Conservation (phyloP, 345 rosid genomes). For the Eutrema heterophyllum region DNA sequence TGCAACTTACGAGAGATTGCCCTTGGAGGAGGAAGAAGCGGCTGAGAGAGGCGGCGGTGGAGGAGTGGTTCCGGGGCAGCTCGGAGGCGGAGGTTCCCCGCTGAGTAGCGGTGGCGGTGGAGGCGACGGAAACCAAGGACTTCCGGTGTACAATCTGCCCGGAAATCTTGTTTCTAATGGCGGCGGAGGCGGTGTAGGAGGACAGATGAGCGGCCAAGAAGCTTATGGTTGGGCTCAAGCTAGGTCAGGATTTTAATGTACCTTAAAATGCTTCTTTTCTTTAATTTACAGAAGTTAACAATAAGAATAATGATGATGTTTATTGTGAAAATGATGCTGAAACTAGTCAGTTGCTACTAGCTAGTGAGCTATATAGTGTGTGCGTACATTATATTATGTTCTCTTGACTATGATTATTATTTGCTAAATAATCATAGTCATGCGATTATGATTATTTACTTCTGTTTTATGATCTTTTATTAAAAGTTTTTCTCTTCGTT, state of each 20-base stretch:
- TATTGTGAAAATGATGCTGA: constrained; percentile 14
- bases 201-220: constrained; percentile 45
- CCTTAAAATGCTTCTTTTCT: neutral
- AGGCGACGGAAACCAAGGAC: constrained; percentile 43
- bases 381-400: constrained; percentile 20
- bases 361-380: constrained; percentile 25
- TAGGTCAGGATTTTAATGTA: constrained; percentile 38
- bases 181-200: constrained; percentile 35
- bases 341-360: constrained; percentile 10
- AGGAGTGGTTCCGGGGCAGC: constrained; percentile 35
- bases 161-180: constrained; percentile 63
- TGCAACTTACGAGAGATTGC: constrained; percentile 46
- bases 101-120: constrained; percentile 41
- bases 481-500: neutral
- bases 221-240: constrained; percentile 55
- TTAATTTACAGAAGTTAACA: constrained; percentile 1
- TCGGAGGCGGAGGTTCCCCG: constrained; percentile 26
- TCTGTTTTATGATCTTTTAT: constrained; percentile 14
- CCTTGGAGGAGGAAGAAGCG: constrained; percentile 44
- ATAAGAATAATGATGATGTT: constrained; percentile 26
- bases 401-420: constrained; percentile 19
- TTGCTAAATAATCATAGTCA: neutral
- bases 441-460: neutral
- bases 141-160: constrained; percentile 52
- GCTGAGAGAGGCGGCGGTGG: constrained; percentile 33